phyloP scores from a whole-genome alignment of 768 basidiomycete species.

The Pisolithus microcarpus region DNA sequence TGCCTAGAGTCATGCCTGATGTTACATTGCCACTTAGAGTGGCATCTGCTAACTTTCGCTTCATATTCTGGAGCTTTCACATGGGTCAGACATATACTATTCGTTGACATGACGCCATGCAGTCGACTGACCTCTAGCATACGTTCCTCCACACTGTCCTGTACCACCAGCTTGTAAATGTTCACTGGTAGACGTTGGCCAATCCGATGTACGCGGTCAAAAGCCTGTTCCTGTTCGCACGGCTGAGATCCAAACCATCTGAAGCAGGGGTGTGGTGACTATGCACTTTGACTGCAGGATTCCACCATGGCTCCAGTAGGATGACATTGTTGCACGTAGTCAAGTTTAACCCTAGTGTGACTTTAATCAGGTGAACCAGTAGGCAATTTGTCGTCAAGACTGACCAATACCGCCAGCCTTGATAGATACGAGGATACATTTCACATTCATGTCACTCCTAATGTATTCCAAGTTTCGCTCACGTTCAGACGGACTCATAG shows the following conservation, averaged over 20 bases:
- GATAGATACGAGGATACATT: background rate
- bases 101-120: background rate
- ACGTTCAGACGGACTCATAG: background rate
- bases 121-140: background rate
- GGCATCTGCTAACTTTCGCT: background rate
- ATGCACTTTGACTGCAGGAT: background rate
- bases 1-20: background rate
- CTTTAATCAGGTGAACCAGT: background rate
- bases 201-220: background rate
- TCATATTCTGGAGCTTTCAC: background rate
- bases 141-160: background rate
- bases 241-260: background rate
- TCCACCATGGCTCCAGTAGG: background rate
- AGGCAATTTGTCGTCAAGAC: background rate
- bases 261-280: background rate
- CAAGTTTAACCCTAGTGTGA: background rate
- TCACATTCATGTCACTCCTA: background rate
- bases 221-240: background rate
- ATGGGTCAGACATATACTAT: background rate
- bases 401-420: background rate
- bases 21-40: background rate
- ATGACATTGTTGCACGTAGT: too few species aligned
- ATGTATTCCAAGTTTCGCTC: background rate
- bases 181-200: background rate
- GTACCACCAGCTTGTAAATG: constrained; percentile 1